Evolutionary conservation across 2,329 filamentous ascomycete genomes (phyloP).

Genomic region (Tolypocladium cylindrosporum): DNA sequence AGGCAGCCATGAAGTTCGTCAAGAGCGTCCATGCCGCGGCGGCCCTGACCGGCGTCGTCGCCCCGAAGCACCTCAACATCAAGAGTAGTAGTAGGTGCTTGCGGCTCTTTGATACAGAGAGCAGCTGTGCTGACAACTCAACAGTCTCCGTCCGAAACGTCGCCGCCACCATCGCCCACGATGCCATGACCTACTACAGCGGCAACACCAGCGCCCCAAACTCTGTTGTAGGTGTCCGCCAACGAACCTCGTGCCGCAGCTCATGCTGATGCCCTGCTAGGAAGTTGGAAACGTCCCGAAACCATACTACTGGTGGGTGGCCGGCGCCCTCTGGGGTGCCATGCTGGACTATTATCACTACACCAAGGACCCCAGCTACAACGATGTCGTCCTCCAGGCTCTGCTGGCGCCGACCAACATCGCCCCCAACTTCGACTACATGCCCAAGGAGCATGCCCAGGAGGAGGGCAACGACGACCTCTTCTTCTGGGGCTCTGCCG

Average conservation of each 20-base stretch:
- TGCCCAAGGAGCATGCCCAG: conserved; percentile 43
- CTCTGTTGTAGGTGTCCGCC: conserved; percentile 23
- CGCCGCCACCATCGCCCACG: conserved; percentile 49
- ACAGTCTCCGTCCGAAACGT: conserved; percentile 52
- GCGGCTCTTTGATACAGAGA: background rate
- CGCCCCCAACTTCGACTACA: conserved; percentile 49
- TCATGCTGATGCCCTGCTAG: conserved; percentile 14
- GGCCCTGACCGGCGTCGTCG: conserved; percentile 14
- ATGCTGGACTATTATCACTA: conserved; percentile 62
- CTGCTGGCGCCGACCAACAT: conserved; percentile 45
- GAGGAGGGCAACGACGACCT: conserved; percentile 67
- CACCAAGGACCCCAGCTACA: conserved; percentile 53
- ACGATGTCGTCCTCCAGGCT: conserved; percentile 47
- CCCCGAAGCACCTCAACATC: conserved; percentile 30
- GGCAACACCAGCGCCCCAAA: conserved; percentile 46
- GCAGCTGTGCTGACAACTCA: conserved; percentile 7
- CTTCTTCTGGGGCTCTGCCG: conserved; percentile 61
- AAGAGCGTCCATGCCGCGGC: conserved; percentile 13
- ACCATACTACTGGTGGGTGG: conserved; percentile 63
- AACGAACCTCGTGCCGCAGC: background rate
- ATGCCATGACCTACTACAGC: conserved; percentile 53
- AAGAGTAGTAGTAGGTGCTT: conserved; percentile 20
- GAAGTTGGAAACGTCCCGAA: conserved; percentile 52
- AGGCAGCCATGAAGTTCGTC: conserved; percentile 13
- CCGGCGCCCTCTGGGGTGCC: conserved; percentile 54